Evolutionary conservation across 345 rosid species (phyloP).

Genomic region (Brassica rapa): DNA sequence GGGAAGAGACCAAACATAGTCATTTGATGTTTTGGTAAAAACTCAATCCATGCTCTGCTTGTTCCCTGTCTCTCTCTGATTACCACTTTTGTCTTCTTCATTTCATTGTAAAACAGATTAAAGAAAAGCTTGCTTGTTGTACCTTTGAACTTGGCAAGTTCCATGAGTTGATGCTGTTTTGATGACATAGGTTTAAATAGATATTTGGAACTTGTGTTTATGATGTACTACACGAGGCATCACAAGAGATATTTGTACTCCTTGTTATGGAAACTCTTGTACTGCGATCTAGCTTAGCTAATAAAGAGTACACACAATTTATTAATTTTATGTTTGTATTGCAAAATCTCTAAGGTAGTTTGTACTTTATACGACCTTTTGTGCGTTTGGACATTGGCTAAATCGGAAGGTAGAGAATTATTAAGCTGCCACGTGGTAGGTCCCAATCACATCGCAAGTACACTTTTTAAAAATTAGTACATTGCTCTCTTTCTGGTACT

Average conservation of each 20-base stretch:
- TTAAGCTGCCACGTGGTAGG: conserved; percentile 40
- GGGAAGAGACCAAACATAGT: conserved; percentile 60
- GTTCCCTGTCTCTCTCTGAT: conserved; percentile 58
- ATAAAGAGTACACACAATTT: not conserved
- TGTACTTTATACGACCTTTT: conserved; percentile 16
- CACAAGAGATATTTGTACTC: conserved; percentile 28
- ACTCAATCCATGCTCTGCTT: conserved; percentile 75
- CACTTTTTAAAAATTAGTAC: conserved; percentile 18
- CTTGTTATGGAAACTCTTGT: conserved; percentile 24
- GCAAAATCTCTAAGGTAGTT: not conserved
- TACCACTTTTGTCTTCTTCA: conserved; percentile 44
- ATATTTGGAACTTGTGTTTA: conserved; percentile 16
- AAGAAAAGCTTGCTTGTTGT: not conserved
- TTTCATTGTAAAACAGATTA: conserved; percentile 5
- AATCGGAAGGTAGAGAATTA: conserved; percentile 18
- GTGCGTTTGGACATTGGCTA: not conserved
- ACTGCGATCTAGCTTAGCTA: not conserved
- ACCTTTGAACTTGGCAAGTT: conserved; percentile 12
- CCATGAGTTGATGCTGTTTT: not conserved
- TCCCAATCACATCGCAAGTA: conserved; percentile 27
- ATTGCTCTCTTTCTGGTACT: conserved; percentile 12
- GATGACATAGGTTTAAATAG: conserved; percentile 27
- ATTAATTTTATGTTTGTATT: not conserved
- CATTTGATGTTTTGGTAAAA: conserved; percentile 43
- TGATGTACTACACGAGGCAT: conserved; percentile 36